Base-by-base conservation (phyloP, 2,329 filamentous ascomycete genomes). In the Metarhizium anisopliae region DNA sequence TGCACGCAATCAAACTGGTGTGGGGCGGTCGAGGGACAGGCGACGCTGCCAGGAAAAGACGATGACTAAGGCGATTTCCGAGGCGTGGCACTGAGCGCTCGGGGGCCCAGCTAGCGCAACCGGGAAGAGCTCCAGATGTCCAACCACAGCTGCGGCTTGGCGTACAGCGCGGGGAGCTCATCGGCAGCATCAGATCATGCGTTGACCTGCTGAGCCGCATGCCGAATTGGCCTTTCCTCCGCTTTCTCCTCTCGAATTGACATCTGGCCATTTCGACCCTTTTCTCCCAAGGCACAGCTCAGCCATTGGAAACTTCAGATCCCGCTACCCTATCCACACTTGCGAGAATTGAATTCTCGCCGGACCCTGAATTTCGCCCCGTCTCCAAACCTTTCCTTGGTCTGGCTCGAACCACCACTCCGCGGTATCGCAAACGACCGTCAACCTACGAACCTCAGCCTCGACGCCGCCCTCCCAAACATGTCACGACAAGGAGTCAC, bases 401-500 rank as follows among this genome's bases (percentile, higher is more conserved):
- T 8, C 35, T 36, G 7, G 35, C 13, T 43, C 40, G 40, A 11
- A 20, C 14, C 42, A 14, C 14, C 20, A 49, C 7, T 25, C 55
- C 30, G 35, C 55, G 42, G 2, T 55, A 56, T 36, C 4, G 4
- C 49, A 51, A 50, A 53, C 42, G 43, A 56, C 7, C 40, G 18
- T 38, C 43, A 29, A 29, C 18, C 18, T 5, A 30, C 40, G 18
- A 32, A 55, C 10, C 32, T 11, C 32, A 36, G 13, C 45, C 16
- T 20, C 47, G 43, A 29, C 55, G 50, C 53, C 43, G 51, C 10
- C 32, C 6, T 35, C 32, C 32, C 32, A 35, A 56, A 29, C 54
- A 71, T 72, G 68, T 66, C 67, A 53, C 66, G 68, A 58, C 63
- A 64, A 56, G 64, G 58, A 59, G 55, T 74, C 61, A 56, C 63